These are phyloP conservation scores for Lepidium sativum DNA, from an alignment of 345 rosid genomes.

Conservation along the genomic window DNA sequence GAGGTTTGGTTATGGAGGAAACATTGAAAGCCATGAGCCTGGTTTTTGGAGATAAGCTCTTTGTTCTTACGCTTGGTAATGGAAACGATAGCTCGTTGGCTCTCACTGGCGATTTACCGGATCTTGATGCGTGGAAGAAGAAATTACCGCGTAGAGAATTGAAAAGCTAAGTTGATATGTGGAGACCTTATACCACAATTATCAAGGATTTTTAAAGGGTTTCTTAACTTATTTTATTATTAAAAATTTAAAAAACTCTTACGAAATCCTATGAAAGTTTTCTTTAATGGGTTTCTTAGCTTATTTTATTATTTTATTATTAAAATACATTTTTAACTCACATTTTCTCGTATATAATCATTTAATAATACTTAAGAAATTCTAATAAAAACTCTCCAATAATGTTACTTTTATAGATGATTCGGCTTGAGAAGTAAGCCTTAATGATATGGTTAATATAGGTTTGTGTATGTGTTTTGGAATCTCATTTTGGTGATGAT, in stretches of 20 bases:
- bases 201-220: no score
- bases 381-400: no score
- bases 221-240: no score
- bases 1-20: slow-evolving; percentile 61
- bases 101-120: slow-evolving; percentile 56
- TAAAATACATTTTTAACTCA: no score
- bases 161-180: slow-evolving; percentile 54
- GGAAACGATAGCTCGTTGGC: slow-evolving; percentile 69
- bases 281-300: no score
- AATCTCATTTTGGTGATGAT: neutral
- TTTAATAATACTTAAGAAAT: no score
- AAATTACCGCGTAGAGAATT: slow-evolving; percentile 33
- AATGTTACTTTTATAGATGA: no score
- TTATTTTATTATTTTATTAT: no score
- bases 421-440: neutral
- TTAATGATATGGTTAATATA: neutral
- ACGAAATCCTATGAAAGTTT: no score
- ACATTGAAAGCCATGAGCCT: slow-evolving; percentile 55
- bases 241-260: no score
- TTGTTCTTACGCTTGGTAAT: slow-evolving; percentile 44
- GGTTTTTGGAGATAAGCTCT: slow-evolving; percentile 48
- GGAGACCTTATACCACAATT: slow-evolving; percentile 53
- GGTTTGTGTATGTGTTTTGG: neutral
- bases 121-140: slow-evolving; percentile 54
- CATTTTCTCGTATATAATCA: no score